phyloP scores from a whole-genome alignment of 192 early-diverging fungal genomes.

The Cetraspora pellucida region DNA sequence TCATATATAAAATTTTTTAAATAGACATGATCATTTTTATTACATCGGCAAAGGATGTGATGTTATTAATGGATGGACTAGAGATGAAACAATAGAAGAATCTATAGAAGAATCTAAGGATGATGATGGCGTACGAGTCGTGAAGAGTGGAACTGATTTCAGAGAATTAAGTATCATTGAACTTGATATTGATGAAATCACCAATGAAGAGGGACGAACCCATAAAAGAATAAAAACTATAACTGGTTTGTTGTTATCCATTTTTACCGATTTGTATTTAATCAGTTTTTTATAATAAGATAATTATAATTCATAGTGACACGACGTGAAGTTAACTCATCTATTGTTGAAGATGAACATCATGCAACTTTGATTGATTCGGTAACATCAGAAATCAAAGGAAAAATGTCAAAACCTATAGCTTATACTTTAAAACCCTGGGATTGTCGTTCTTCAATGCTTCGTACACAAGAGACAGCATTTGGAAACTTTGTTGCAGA shows the following conservation, averaged over 20 bases:
- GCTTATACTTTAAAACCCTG: slow-evolving; percentile 53
- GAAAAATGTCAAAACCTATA: slow-evolving; percentile 56
- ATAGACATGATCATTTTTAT: slow-evolving; percentile 72
- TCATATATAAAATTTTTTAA: not conserved
- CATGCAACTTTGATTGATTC: slow-evolving; percentile 50
- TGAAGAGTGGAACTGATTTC: slow-evolving; percentile 75
- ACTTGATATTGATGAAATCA: slow-evolving; percentile 36
- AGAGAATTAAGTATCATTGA: slow-evolving; percentile 60
- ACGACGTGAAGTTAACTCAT: slow-evolving; percentile 48
- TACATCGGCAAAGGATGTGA: slow-evolving; percentile 55
- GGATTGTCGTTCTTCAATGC: slow-evolving; percentile 62
- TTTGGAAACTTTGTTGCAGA: slow-evolving; percentile 67
- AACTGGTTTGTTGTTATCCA: slow-evolving; percentile 36
- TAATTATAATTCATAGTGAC: slow-evolving; percentile 35
- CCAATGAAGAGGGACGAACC: slow-evolving; percentile 15
- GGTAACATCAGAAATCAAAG: slow-evolving; percentile 50
- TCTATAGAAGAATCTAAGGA: too few species aligned
- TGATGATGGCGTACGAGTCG: slow-evolving; percentile 46
- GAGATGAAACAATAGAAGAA: slow-evolving; percentile 46
- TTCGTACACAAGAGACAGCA: slow-evolving; percentile 61
- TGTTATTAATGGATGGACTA: slow-evolving; percentile 47
- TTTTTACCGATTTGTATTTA: not conserved
- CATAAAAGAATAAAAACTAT: slow-evolving; percentile 35
- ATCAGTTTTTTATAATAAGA: too few species aligned
- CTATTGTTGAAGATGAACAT: slow-evolving; percentile 43